Conservation (phyloP, 2,329 filamentous ascomycete species). For the Lasiodiplodia theobromae region DNA sequence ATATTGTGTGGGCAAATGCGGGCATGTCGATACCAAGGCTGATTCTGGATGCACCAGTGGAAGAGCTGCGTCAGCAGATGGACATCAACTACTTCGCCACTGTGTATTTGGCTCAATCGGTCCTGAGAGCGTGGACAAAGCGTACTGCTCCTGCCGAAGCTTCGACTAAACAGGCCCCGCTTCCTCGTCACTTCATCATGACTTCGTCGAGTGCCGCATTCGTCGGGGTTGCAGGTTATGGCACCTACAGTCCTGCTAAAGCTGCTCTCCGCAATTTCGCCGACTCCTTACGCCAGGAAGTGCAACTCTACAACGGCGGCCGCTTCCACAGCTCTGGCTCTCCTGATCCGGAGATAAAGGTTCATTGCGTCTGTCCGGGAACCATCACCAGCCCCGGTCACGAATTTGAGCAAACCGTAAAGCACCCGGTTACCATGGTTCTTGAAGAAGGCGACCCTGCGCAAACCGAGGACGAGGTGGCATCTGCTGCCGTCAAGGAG, state of each 20-base stretch:
- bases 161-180: conserved; percentile 34
- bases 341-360: conserved; percentile 66
- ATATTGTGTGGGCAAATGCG: conserved; percentile 91
- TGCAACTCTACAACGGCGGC: conserved; percentile 80
- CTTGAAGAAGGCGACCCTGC: conserved; percentile 84
- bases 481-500: conserved; percentile 70
- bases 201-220: conserved; percentile 81
- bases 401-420: conserved; percentile 76
- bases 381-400: conserved; percentile 81
- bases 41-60: conserved; percentile 75
- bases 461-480: conserved; percentile 81
- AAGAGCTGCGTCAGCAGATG: conserved; percentile 78
- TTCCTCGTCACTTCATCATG: conserved; percentile 82
- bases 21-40: conserved; percentile 77
- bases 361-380: conserved; percentile 84
- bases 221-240: conserved; percentile 81
- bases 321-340: conserved; percentile 46
- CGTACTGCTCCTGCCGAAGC: not conserved
- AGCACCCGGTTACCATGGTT: conserved; percentile 79
- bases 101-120: conserved; percentile 83
- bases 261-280: conserved; percentile 82
- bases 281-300: conserved; percentile 83
- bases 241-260: conserved; percentile 83
- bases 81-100: conserved; percentile 91
- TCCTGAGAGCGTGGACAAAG: conserved; percentile 75